A percentile compares a stretch with the other conserved stretches of the same genome.
Conservation (phyloP, 805 yeast species). For the Teunomyces pallodes region DNA sequence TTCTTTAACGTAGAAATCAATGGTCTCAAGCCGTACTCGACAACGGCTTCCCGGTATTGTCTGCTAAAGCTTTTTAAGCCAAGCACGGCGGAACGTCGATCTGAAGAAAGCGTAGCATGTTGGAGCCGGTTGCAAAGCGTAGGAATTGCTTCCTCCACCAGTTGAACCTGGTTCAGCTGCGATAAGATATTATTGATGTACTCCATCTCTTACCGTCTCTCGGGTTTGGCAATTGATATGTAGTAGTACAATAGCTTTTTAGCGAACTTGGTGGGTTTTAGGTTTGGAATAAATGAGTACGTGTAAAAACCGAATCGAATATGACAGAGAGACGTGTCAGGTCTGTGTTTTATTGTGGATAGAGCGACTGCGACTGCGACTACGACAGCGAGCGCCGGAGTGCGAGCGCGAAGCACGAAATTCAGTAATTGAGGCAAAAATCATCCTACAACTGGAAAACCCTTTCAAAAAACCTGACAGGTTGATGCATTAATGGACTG, state of each 20-base stretch:
- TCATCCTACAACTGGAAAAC: background rate
- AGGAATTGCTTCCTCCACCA: constrained; percentile 80
- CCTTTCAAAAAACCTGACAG: background rate
- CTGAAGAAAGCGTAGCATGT: constrained; percentile 78
- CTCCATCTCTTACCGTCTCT: constrained; percentile 24
- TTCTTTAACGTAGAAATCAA: constrained; percentile 61
- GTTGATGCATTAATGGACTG: background rate
- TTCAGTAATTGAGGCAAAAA: background rate
- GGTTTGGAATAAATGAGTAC: background rate
- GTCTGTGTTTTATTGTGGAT: background rate
- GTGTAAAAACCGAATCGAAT: background rate
- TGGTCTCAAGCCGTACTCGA: constrained; percentile 80
- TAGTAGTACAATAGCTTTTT: background rate
- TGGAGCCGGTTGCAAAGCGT: constrained; percentile 84
- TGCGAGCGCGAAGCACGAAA: background rate
- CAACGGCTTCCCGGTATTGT: constrained; percentile 85
- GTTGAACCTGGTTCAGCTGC: constrained; percentile 34
- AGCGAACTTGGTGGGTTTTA: constrained; percentile 1
- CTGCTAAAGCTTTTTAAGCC: constrained; percentile 87
- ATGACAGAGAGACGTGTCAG: background rate
- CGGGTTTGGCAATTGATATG: background rate
- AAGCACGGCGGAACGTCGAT: constrained; percentile 86
- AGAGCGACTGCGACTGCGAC: too few species aligned
- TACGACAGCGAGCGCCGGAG: background rate
- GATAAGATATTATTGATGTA: constrained; percentile 36